Evolutionary conservation across 225 moss, liverwort and hornwort genomes (phyloP), one percentile per base, ranked within the genome.

Genomic region (Rhytidiadelphus loreus): DNA sequence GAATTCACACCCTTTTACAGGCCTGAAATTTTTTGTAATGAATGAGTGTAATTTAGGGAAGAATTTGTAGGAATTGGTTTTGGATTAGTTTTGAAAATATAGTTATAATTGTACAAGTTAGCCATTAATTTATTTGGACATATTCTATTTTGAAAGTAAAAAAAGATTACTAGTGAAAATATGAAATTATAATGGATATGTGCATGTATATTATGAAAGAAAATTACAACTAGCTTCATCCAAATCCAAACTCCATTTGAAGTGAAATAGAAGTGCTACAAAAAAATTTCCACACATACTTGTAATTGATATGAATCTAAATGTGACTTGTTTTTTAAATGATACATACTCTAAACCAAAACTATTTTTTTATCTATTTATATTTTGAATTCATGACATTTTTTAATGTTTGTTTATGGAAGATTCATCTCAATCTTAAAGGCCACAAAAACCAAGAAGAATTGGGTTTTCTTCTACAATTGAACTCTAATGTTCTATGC

Each of bases 201-300:
- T 32, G 16, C 21, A 75, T 50, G 5, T 21, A 3, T 5, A 35
- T 13, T 13, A 4, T 12, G 3, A 5, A 33, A 12, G 32, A 75
- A 50, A 53, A 2, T 12, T 76, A 1, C 35, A 21, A 13, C 0
- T 50, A 0, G 21, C 11, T 12, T 35, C 52, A 76, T 0, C 2
- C 1, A 2, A 52, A 0, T 0, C 5, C 5, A 76, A 77, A 2
- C 3, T 77, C 14, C 14, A 35, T 53, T 77, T 35, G 9, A 53
- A 53, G 35, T 35, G 5, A 76, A 33, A 12, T 33, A 1, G 13
- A 50, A 0, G 7, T 48, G 3, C 50, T 50, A 75, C 5, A 50
- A 48, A 48, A 48, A 48, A 48, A 12, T 9, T 48, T 20, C 1
- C 2, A 33, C 5, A 33, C 28, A 50, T 33, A 33, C 13, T 52